Evolutionary conservation across 768 basidiomycete genomes (phyloP), one percentile per base, ranked within the genome.

Genomic region (Phaffia tasmanica): DNA sequence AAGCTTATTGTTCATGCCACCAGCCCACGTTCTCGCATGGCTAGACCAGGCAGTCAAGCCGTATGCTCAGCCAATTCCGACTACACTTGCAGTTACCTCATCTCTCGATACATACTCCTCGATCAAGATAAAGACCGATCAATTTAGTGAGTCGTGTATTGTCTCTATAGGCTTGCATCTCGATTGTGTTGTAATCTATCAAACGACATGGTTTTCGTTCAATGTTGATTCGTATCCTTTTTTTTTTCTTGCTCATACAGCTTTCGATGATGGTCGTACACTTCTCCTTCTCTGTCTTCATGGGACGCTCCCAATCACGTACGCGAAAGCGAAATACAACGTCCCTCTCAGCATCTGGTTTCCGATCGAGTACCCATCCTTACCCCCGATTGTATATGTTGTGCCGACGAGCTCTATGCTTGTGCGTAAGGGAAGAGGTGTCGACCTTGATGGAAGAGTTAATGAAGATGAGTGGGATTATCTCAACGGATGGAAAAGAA

Each of bases 261-360:
- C 88, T 0, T 92, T 88, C 78, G 91, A 99, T 76, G 90, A 95
- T 70, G 95, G 95, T 57, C 84, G 94, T 48, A 86, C 89, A 0
- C 90, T 93, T 73, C 81, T 97, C 21, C 82, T 99, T 30, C 84
- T 98, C 65, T 91, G 89, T 70, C 72, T 94, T 3, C 88, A 95
- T 73, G 95, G 95, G 14, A 83, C 97, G 5, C 80, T 99, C 0
- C 92, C 91, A 4, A 95, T 99, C 71, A 76, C 82, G 0, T 94
- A 84, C 78, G 82, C 86, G 58, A 77, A 80, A 1, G 78, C 83
- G 0, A 80, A 86, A 1, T 99, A 99, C 80, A 90, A 99, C 76
- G 97, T 98, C 72, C 95, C 95, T 3, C 77, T 99, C 72, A 84
- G 87, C 16, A 71, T 94, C 69, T 98, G 93, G 92, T 71, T 98